These are phyloP conservation scores for Paecilomyces fulvus DNA, from an alignment of 2,329 filamentous ascomycete genomes.

Conservation along the genomic window DNA sequence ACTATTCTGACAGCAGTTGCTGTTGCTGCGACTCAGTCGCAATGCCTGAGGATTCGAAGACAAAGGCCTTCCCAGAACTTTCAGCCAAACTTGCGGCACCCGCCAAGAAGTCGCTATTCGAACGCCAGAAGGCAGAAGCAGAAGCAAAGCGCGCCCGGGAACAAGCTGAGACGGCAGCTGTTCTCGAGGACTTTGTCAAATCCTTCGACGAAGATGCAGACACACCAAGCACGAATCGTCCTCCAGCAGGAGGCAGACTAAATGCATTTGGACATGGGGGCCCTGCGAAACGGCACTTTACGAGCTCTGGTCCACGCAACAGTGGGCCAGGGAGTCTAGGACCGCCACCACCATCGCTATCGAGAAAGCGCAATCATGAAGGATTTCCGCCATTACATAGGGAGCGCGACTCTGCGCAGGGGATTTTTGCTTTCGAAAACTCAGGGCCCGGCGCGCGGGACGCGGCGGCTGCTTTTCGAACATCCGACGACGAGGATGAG, in stretches of 20 bases:
- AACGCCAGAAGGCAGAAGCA: conserved; percentile 78
- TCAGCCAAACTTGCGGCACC: conserved; percentile 71
- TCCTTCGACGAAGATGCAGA: conserved; percentile 45
- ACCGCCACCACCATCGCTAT: conserved; percentile 27
- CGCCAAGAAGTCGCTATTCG: conserved; percentile 77
- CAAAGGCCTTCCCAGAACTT: conserved; percentile 56
- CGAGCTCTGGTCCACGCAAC: conserved; percentile 34
- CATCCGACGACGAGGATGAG: conserved; percentile 38
- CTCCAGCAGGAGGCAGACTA: conserved; percentile 14
- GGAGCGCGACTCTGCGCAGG: conserved; percentile 32
- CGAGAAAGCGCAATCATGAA: conserved; percentile 38
- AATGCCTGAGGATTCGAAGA: conserved; percentile 32
- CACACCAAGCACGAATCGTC: conserved; percentile 8
- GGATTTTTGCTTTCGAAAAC: conserved; percentile 35
- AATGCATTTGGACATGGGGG: conserved; percentile 25
- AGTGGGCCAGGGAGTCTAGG: conserved; percentile 45
- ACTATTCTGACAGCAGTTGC: conserved; percentile 10
- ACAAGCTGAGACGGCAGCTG: conserved; percentile 77
- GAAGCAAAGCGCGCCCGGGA: conserved; percentile 81
- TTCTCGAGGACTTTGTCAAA: conserved; percentile 81
- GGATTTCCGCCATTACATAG: conserved; percentile 25
- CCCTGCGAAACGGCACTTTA: conserved; percentile 56
- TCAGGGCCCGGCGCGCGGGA: conserved; percentile 18
- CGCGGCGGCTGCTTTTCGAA: conserved; percentile 32
- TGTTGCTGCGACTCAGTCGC: conserved; percentile 11